Base-by-base conservation (phyloP, 345 rosid species). In the Excoecaria cochinchinensis region DNA sequence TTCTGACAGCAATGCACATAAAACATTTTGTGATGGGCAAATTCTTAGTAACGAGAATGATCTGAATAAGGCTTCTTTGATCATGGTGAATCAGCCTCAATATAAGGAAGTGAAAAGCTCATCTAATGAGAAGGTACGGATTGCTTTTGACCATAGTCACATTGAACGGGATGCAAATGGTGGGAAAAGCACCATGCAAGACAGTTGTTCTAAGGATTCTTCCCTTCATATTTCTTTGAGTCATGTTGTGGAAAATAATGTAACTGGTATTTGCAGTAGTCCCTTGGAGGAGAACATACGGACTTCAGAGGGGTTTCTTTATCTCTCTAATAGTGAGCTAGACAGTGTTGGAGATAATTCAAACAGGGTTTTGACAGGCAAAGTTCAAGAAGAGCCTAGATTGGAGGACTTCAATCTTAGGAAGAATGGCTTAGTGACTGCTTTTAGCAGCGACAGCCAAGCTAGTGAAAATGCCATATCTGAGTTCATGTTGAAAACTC, bases 401-500 rank as follows among this genome's bases (percentile, higher is more conserved):
- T 76, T 75, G 61, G 71, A 72, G 39, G 70, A 73, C 76, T 78
- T 74, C 17, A 79, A 48, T 71, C 60, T 77, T 22, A 80, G 80
- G 75, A 78, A 75, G 25, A 80, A 75, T 66, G 84, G 72, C 40
- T 42, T 55, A 39, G 67, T 52, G 64, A 44, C 65, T 61, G 84
- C 76, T 77, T 82, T 80, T 65, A 63, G 73, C 39, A 69, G 73
- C 73, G 70, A 78, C 47, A 57, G 19, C 51, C 79, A 66, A 48
- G 69, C 81, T 11, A 70, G 53, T 59, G 87, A 70, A 75, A 81
- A 81, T 82, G 74, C 70, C 12, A 16, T 70, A 65, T 16, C 76
- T 42, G 84, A 82, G 42, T 44, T 82, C 75, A 66, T 82, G 69
- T 81, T 86, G 89, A 86, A 83, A 82, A 77, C 69, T 21, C 74